These are phyloP conservation scores for Saturnispora kantuleensis DNA, from an alignment of 805 yeast species.

Conservation along the genomic window DNA sequence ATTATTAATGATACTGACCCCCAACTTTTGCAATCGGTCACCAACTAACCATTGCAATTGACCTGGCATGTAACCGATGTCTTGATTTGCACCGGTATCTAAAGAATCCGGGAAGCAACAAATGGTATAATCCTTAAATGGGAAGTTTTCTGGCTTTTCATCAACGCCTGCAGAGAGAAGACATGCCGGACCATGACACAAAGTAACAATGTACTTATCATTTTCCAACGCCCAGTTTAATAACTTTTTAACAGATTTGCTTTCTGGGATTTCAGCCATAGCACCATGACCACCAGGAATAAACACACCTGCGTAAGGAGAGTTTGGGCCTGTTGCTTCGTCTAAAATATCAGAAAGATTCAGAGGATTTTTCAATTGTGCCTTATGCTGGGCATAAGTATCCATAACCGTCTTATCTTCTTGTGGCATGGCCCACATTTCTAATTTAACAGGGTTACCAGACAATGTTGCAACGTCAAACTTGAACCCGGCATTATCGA, in stretches of 20 bases:
- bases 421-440: constrained; percentile 11
- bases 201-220: constrained; percentile 7
- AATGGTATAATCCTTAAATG: constrained; percentile 7
- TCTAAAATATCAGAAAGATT: constrained; percentile 4
- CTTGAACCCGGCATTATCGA: constrained; percentile 9
- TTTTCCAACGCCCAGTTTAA: constrained; percentile 8
- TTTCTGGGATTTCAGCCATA: constrained; percentile 7
- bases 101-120: constrained; percentile 10
- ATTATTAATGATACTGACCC: constrained; percentile 5
- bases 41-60: constrained; percentile 9
- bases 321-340: neutral
- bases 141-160: constrained; percentile 5
- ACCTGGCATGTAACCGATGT: constrained; percentile 11
- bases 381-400: constrained; percentile 3
- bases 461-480: constrained; percentile 10
- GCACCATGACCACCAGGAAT: constrained; percentile 11
- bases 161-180: constrained; percentile 6
- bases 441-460: constrained; percentile 9
- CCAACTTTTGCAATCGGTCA: constrained; percentile 2
- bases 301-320: constrained; percentile 9
- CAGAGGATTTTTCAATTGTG: constrained; percentile 1
- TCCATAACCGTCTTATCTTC: constrained; percentile 8
- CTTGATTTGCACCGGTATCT: constrained; percentile 8
- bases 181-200: constrained; percentile 10
- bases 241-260: constrained; percentile 4